Evolutionary conservation across 164 flowering plant genomes (phyloP).

Genomic region (Akebia trifoliata): DNA sequence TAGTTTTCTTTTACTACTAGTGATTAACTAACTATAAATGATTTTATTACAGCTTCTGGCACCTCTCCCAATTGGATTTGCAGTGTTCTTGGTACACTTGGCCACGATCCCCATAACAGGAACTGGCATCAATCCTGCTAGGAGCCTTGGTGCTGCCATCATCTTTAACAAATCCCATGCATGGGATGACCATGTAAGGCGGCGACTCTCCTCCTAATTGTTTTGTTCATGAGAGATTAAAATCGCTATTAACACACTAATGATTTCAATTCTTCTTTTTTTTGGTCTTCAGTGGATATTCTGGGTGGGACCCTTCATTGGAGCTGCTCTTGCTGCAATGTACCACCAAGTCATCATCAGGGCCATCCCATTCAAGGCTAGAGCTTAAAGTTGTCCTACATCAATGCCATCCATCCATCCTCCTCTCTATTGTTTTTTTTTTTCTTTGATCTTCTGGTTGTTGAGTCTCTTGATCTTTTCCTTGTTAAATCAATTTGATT

Average conservation of each 20-base stretch:
- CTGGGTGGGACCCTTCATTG: conserved; percentile 20
- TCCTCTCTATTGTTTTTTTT: background rate
- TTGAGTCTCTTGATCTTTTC: no score
- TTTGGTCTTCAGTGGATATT: conserved; percentile 16
- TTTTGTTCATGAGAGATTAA: background rate
- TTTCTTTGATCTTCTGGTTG: background rate
- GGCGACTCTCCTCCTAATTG: conserved; percentile 6
- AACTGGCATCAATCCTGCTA: conserved; percentile 72
- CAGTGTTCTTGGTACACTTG: conserved; percentile 68
- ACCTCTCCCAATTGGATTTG: conserved; percentile 64
- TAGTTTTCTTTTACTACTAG: no score
- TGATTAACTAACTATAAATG: no score
- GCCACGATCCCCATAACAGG: conserved; percentile 75
- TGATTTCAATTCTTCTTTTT: background rate
- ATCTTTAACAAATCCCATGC: conserved; percentile 53
- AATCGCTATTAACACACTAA: background rate
- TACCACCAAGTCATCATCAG: conserved; percentile 18
- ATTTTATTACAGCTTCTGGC: conserved; percentile 55
- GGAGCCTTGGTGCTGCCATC: conserved; percentile 68
- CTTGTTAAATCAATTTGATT: no score
- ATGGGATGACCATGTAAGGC: conserved; percentile 64
- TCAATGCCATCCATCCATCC: background rate
- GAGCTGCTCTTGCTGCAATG: conserved; percentile 19
- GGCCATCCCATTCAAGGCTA: conserved; percentile 20
- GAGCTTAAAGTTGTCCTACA: background rate